A percentile compares a stretch with the other conserved stretches of the same genome.
phyloP scores from a whole-genome alignment of 148 eudicot species.

The Rhododendron williamsianum region DNA sequence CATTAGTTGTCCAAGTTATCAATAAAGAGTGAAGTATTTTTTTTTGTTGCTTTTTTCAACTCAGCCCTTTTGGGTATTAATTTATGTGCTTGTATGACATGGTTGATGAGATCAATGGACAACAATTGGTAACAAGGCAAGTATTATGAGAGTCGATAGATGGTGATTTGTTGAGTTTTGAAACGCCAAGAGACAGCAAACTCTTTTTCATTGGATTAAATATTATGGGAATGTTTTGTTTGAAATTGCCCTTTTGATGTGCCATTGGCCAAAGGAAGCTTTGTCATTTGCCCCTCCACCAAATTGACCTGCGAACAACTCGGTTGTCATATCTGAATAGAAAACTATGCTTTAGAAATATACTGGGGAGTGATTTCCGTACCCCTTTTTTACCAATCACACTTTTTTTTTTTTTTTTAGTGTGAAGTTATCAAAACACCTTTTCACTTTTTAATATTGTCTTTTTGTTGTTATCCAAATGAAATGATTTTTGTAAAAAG shows the following conservation, averaged over 20 bases:
- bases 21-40: not conserved
- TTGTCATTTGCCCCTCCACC: constrained; percentile 5
- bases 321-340: not conserved
- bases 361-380: not conserved
- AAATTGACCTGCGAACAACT: constrained; percentile 25
- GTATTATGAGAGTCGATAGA: not conserved
- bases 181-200: constrained; percentile 25
- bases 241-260: not conserved
- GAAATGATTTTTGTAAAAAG: not conserved
- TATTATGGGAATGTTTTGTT: not conserved
- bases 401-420: too few relatives aligned
- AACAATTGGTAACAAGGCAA: not conserved
- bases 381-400: not conserved
- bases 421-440: not conserved
- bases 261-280: not conserved
- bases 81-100: constrained; percentile 10
- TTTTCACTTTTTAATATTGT: too few relatives aligned
- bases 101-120: constrained; percentile 16
- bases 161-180: constrained; percentile 15
- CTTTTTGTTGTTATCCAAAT: not conserved
- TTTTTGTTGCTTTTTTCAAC: too few relatives aligned
- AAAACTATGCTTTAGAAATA: not conserved
- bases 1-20: not conserved
- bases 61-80: not conserved
- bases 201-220: not conserved